phyloP scores from a whole-genome alignment of 2,329 filamentous ascomycete genomes.

The Paraphoma sp. region DNA sequence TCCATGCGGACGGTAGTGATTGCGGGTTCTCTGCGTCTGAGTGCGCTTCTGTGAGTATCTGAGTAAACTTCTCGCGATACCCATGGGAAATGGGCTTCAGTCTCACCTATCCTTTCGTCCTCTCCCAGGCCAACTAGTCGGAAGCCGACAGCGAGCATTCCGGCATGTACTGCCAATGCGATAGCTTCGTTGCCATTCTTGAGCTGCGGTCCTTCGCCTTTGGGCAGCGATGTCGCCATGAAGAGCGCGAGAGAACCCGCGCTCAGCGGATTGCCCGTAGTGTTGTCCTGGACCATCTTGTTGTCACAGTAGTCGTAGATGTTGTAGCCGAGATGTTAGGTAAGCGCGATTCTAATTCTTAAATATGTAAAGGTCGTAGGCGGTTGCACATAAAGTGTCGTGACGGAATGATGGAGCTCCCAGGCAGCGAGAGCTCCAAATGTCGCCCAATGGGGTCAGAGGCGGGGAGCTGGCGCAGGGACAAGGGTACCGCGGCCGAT shows the following conservation, averaged over 20 bases:
- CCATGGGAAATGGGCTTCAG: neutral
- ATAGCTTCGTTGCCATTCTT: conserved; percentile 81
- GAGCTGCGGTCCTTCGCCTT: conserved; percentile 52
- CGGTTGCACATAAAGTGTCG: neutral
- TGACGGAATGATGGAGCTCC: neutral
- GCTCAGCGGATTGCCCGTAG: conserved; percentile 52
- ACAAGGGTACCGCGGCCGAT: neutral
- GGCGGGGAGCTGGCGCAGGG: conserved; percentile 16
- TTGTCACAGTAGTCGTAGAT: neutral
- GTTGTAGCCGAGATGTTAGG: neutral
- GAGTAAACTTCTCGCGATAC: conserved; percentile 23
- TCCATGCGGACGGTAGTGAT: conserved; percentile 80
- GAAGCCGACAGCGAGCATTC: conserved; percentile 81
- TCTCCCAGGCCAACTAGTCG: conserved; percentile 83
- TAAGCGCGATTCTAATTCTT: no score
- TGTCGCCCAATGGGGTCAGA: conserved; percentile 27
- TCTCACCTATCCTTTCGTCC: conserved; percentile 73
- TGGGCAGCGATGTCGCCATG: conserved; percentile 54
- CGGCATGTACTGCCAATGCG: conserved; percentile 83
- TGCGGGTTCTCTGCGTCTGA: conserved; percentile 63
- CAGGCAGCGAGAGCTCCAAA: conserved; percentile 12
- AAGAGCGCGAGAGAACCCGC: conserved; percentile 51
- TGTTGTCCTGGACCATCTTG: conserved; percentile 37
- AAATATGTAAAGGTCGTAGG: neutral
- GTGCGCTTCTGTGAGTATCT: conserved; percentile 57